phyloP scores from a whole-genome alignment of 2,329 filamentous ascomycete species.

The Pestalotiopsis sp. region DNA sequence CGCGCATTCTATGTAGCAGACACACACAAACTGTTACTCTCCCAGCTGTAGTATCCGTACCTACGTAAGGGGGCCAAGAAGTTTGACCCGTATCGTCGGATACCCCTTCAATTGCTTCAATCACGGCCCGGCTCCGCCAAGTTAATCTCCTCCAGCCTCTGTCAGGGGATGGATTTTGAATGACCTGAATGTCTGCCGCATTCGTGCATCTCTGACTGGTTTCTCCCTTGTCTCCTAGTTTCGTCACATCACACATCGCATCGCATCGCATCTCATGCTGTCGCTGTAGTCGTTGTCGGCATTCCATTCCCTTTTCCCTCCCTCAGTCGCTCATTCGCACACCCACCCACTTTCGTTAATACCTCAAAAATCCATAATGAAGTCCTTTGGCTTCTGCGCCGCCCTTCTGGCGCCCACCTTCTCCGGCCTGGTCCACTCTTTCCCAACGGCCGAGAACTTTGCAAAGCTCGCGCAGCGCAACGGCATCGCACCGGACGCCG shows the following conservation, averaged over 20 bases:
- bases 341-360: background rate
- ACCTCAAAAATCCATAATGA: constrained; percentile 1
- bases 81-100: background rate
- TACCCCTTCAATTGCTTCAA: background rate
- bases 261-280: background rate
- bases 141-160: constrained; percentile 4
- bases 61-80: background rate
- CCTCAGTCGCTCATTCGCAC: constrained; percentile 11
- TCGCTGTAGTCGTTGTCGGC: no score
- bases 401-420: constrained; percentile 7
- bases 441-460: constrained; percentile 24
- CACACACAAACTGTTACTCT: no score
- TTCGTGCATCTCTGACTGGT: background rate
- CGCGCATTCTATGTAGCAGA: no score
- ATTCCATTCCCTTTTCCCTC: background rate
- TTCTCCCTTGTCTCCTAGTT: background rate
- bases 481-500: background rate
- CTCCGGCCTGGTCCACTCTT: constrained; percentile 16
- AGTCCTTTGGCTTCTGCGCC: constrained; percentile 1
- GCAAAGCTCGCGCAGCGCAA: constrained; percentile 18
- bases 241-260: background rate
- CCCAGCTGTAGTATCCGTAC: no score
- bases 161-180: constrained; percentile 2
- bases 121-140: background rate
- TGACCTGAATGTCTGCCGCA: constrained; percentile 5